Evolutionary conservation across 2,329 filamentous ascomycete species (phyloP), one percentile per base, ranked within the genome.

Genomic region (Fusarium annulatum): DNA sequence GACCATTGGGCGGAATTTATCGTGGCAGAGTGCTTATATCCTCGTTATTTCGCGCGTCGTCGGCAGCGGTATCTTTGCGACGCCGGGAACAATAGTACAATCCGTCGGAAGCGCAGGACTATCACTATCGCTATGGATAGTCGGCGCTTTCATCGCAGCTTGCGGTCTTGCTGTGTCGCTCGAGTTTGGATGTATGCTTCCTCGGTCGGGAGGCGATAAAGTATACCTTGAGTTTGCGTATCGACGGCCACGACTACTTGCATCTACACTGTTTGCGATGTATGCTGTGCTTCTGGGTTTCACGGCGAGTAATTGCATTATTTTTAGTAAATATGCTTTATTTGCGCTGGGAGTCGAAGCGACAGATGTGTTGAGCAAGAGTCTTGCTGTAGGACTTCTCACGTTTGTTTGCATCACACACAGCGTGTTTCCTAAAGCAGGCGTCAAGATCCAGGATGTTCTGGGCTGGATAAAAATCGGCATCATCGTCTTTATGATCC

Each of bases 211-310:
- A 11, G 92, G 91, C 30, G 85, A 88, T 33, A 94, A 93, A 80
- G 90, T 93, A 11, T 93, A 93, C 76, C 86, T 94, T 49, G 91
- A 94, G 79, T 92, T 91, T 78, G 90, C 90, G 0, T 93, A 92
- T 78, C 86, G 87, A 4, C 84, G 84, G 38, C 92, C 92, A 4
- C 86, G 87, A 10, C 90, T 92, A 69, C 84, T 94, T 7, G 89
- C 90, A 0, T 91, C 90, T 5, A 90, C 89, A 0, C 78, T 93
- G 21, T 84, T 93, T 18, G 90, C 90, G 1, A 86, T 90, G 3
- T 88, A 93, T 61, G 90, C 88, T 0, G 86, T 93, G 0, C 78
- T 93, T 0, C 81, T 93, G 1, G 90, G 90, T 0, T 93, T 93
- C 64, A 92, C 91, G 0, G 90, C 90, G 0, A 91, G 89, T 75